These are phyloP conservation scores for Phytophthora chlamydospora DNA, from an alignment of 352 stramenopile genomes.

Conservation along the genomic window DNA sequence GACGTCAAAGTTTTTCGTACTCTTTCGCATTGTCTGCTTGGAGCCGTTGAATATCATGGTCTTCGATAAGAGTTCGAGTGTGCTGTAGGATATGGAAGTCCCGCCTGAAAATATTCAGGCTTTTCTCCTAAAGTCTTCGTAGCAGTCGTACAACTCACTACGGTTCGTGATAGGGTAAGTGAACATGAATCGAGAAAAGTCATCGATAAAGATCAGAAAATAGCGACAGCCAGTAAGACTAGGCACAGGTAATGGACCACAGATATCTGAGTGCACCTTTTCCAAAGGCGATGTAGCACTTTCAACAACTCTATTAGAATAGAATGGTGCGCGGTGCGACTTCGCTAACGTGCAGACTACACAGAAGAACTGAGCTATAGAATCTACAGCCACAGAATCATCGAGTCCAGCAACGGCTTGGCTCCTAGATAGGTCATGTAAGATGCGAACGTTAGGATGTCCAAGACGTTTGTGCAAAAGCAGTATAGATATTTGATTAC, in stretches of 20 bases:
- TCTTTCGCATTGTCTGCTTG: slow-evolving; percentile 9
- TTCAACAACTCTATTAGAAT: slow-evolving; percentile 29
- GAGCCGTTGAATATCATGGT: too few relatives aligned
- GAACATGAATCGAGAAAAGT: slow-evolving; percentile 29
- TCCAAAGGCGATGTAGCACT: slow-evolving; percentile 17
- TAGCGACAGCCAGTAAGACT: slow-evolving; percentile 17
- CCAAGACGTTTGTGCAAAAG: slow-evolving; percentile 16
- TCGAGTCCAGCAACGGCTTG: slow-evolving; percentile 7
- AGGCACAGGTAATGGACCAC: slow-evolving; percentile 13
- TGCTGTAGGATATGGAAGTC: slow-evolving; percentile 3
- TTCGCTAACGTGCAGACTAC: slow-evolving; percentile 27
- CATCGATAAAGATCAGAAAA: slow-evolving; percentile 29
- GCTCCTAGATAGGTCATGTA: slow-evolving; percentile 16
- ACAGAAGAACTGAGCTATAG: slow-evolving; percentile 15
- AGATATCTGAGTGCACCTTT: slow-evolving; percentile 21
- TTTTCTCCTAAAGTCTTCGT: slow-evolving; percentile 9
- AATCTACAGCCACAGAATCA: background rate
- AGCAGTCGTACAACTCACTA: slow-evolving; percentile 27
- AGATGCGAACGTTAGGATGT: slow-evolving; percentile 14
- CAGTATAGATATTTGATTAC: slow-evolving; percentile 13
- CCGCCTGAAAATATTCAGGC: slow-evolving; percentile 5
- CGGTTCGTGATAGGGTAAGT: slow-evolving; percentile 16
- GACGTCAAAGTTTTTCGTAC: slow-evolving; percentile 8
- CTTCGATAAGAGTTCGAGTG: background rate
- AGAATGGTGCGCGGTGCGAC: slow-evolving; percentile 23